These are phyloP conservation scores for Zalaria sp. DNA, from an alignment of 2,329 filamentous ascomycete genomes.

Conservation along the genomic window DNA sequence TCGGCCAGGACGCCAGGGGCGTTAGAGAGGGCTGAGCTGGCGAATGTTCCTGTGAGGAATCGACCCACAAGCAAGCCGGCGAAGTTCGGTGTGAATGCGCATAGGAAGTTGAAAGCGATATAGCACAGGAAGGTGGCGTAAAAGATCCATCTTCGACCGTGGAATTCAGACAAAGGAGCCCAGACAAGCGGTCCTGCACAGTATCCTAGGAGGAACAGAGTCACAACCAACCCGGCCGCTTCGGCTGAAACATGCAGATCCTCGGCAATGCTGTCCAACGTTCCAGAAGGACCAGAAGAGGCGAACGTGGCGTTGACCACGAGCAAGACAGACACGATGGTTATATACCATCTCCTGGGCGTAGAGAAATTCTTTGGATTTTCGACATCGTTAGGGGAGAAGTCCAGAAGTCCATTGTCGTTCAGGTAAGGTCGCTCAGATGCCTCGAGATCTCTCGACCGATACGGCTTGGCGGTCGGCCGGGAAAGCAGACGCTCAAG, in stretches of 20 bases:
- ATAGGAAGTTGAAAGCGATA: constrained; percentile 37
- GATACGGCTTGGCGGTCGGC: constrained; percentile 39
- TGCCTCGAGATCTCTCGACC: constrained; percentile 25
- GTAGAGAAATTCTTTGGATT: constrained; percentile 35
- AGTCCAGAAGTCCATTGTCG: constrained; percentile 36
- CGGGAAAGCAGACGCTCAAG: constrained; percentile 34
- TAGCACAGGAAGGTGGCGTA: constrained; percentile 26
- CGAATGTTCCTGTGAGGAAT: constrained; percentile 42
- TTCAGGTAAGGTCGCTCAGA: constrained; percentile 30
- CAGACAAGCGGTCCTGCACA: constrained; percentile 47
- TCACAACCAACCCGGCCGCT: constrained; percentile 20
- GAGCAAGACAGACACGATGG: constrained; percentile 28
- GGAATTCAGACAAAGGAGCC: constrained; percentile 53
- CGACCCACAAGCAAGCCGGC: constrained; percentile 38
- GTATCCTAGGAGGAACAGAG: constrained; percentile 30
- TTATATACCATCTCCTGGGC: constrained; percentile 27
- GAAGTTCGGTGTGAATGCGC: constrained; percentile 42
- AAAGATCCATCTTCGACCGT: constrained; percentile 42
- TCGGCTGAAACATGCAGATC: constrained; percentile 34
- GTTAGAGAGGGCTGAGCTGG: constrained; percentile 31
- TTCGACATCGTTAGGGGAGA: constrained; percentile 36
- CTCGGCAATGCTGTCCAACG: constrained; percentile 25
- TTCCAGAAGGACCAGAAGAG: constrained; percentile 27
- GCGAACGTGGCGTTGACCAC: constrained; percentile 44
- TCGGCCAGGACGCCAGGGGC: constrained; percentile 34